These are phyloP conservation scores for Diaporthe longicolla DNA, from an alignment of 2,329 filamentous ascomycete genomes.

Conservation along the genomic window DNA sequence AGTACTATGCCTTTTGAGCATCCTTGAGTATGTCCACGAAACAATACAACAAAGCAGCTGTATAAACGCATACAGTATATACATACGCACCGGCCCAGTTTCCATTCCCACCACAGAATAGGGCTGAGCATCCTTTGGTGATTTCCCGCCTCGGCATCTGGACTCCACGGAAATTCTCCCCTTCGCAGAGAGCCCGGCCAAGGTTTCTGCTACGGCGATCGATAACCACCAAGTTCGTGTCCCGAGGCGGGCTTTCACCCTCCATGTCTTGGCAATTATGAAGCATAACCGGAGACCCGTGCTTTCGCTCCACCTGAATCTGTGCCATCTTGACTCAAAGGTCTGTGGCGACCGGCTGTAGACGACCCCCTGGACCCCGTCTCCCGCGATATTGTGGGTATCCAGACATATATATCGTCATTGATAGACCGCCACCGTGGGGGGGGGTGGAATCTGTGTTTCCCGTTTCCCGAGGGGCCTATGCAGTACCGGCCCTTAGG, in stretches of 20 bases:
- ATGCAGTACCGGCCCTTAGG: accelerated
- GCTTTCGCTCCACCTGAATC: neutral
- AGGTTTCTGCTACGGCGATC: too few species aligned
- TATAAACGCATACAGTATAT: neutral
- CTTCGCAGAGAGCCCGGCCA: too few species aligned
- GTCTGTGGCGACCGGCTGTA: neutral
- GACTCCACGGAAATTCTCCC: too few species aligned
- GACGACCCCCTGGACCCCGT: too few species aligned
- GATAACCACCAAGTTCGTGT: too few species aligned
- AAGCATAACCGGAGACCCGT: neutral
- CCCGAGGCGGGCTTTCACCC: too few species aligned
- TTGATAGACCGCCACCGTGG: too few species aligned
- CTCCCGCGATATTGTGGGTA: too few species aligned
- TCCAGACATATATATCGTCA: too few species aligned
- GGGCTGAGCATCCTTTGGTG: neutral
- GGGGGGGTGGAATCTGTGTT: neutral
- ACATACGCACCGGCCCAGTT: neutral
- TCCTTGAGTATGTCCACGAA: neutral
- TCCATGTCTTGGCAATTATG: neutral
- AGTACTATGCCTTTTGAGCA: neutral
- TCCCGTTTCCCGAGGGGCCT: too few species aligned
- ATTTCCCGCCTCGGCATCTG: too few species aligned
- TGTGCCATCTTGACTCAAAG: neutral
- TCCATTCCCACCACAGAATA: too few species aligned
- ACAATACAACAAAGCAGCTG: neutral